Evolutionary conservation across 768 basidiomycete genomes (phyloP).

Genomic region (Amanita fuliginea): DNA sequence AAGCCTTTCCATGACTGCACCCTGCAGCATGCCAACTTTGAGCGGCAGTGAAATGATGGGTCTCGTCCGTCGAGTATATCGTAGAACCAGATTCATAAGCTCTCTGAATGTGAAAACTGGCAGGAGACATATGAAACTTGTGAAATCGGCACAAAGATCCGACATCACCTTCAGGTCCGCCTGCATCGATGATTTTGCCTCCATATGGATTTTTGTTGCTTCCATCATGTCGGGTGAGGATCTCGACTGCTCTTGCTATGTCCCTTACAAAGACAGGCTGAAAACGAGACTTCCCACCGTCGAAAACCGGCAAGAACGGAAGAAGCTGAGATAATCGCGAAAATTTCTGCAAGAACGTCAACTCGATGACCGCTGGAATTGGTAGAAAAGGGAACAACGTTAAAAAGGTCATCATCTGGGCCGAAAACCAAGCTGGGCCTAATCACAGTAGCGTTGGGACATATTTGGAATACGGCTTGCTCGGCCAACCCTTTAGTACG

Average conservation of each 20-base stretch:
- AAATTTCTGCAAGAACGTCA: slow-evolving; percentile 37
- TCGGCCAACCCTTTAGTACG: slow-evolving; percentile 59
- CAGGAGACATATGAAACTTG: not conserved
- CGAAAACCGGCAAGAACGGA: slow-evolving; percentile 71
- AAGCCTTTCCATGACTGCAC: slow-evolving; percentile 47
- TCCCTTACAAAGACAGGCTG: slow-evolving; percentile 71
- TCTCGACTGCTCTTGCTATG: slow-evolving; percentile 49
- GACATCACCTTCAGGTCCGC: slow-evolving; percentile 24
- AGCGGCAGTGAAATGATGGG: slow-evolving; percentile 59
- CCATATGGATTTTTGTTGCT: slow-evolving; percentile 30
- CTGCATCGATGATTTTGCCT: slow-evolving; percentile 40
- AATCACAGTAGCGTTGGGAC: slow-evolving; percentile 47
- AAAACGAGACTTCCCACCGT: slow-evolving; percentile 52
- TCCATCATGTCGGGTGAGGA: slow-evolving; percentile 36
- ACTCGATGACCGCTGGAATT: not conserved
- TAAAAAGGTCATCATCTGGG: slow-evolving; percentile 67
- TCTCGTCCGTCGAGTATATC: slow-evolving; percentile 38
- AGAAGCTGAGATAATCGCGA: slow-evolving; percentile 45
- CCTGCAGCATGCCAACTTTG: slow-evolving; percentile 53
- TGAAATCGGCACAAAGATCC: not conserved
- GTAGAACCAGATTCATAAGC: slow-evolving; percentile 53
- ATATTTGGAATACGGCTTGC: slow-evolving; percentile 32
- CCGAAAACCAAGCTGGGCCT: slow-evolving; percentile 70
- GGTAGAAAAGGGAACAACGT: slow-evolving; percentile 46
- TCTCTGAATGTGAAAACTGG: slow-evolving; percentile 59